Evolutionary conservation across 202 grass and related monocot species (phyloP).

Genomic region (Digitaria exilis): DNA sequence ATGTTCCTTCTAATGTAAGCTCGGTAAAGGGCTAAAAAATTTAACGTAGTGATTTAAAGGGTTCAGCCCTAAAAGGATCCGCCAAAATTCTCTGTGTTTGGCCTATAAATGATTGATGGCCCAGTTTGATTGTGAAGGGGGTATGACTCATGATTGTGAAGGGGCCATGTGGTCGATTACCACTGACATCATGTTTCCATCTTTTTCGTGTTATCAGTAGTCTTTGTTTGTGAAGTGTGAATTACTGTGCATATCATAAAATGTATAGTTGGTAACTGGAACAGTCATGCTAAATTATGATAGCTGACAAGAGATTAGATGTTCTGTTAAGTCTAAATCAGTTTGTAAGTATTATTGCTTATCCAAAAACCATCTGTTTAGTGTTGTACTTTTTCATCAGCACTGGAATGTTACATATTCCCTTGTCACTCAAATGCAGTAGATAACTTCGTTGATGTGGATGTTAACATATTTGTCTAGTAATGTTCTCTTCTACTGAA

Average conservation of each 20-base stretch:
- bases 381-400: not conserved
- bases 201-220: not conserved
- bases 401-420: not conserved
- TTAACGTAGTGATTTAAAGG: too few species aligned
- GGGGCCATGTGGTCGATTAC: too few species aligned
- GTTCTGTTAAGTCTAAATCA: not conserved
- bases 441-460: not conserved
- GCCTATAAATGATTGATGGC: too few species aligned
- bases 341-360: too few species aligned
- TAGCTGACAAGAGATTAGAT: not conserved
- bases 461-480: conserved; percentile 23
- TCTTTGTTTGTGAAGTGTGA: too few species aligned
- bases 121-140: too few species aligned
- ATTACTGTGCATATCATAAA: not conserved
- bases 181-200: not conserved
- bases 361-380: too few species aligned
- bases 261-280: not conserved
- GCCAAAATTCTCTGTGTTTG: too few species aligned
- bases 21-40: not conserved
- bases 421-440: not conserved
- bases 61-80: too few species aligned
- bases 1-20: not conserved
- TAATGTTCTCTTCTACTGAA: conserved; percentile 20
- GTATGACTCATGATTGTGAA: too few species aligned
- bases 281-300: not conserved